Conservation (phyloP, 257 asterid species). For the Solanum bulbocastanum region DNA sequence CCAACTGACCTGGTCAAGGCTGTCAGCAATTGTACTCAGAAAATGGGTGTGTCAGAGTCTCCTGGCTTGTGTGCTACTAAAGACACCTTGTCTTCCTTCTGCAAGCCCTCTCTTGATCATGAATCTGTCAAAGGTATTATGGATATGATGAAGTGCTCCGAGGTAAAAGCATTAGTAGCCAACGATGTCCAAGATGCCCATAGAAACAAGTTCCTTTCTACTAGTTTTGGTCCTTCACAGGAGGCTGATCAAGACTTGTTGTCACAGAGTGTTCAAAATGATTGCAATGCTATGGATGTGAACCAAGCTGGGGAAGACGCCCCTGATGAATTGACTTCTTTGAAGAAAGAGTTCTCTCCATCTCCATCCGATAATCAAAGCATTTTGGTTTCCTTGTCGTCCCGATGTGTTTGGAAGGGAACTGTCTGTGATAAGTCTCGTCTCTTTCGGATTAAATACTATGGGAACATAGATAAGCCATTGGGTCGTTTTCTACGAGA, state of each 20-base stretch:
- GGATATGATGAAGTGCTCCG: conserved; percentile 16
- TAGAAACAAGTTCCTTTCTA: conserved; percentile 11
- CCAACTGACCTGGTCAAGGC: conserved; percentile 27
- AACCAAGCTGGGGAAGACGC: conserved; percentile 25
- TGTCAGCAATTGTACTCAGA: conserved; percentile 18
- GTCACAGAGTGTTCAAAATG: conserved; percentile 18
- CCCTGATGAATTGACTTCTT: conserved; percentile 30
- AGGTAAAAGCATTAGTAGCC: conserved; percentile 17
- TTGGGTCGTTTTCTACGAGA: conserved; percentile 89
- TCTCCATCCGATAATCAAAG: conserved; percentile 90
- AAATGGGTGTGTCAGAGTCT: conserved; percentile 17
- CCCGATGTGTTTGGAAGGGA: conserved; percentile 94
- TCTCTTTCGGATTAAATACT: conserved; percentile 81
- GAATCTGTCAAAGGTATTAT: conserved; percentile 19
- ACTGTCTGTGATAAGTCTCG: conserved; percentile 91
- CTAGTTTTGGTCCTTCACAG: conserved; percentile 17
- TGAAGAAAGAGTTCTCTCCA: conserved; percentile 71
- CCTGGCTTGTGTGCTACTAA: conserved; percentile 10
- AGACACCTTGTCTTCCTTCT: conserved; percentile 23
- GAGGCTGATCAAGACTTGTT: background rate
- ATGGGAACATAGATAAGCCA: conserved; percentile 85
- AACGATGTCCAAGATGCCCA: conserved; percentile 4
- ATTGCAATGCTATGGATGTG: conserved; percentile 16
- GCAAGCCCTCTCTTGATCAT: conserved; percentile 17
- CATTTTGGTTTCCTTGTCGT: conserved; percentile 83